Evolutionary conservation across 164 flowering plant species (phyloP).

Genomic region (Litsea cubeba): DNA sequence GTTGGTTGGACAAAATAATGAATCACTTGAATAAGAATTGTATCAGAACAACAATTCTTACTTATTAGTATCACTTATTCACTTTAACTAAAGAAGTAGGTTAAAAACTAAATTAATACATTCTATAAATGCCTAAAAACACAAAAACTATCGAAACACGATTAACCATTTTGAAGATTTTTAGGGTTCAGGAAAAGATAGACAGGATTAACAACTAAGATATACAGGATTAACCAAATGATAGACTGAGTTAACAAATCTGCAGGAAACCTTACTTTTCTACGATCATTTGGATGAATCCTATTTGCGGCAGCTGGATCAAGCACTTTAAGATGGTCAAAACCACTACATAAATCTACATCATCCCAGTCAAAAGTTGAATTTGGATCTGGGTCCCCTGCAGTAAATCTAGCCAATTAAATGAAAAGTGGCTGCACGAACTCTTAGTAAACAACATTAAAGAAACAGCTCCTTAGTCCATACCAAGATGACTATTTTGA

Average conservation of each 20-base stretch:
- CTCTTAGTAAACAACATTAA: neutral
- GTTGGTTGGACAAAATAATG: neutral
- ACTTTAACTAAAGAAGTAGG: neutral
- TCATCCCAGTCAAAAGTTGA: slow-evolving; percentile 19
- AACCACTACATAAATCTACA: slow-evolving; percentile 24
- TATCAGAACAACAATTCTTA: neutral
- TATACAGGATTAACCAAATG: neutral
- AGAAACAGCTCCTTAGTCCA: slow-evolving; percentile 8
- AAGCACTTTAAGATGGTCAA: slow-evolving; percentile 54
- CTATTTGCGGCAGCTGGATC: slow-evolving; percentile 90
- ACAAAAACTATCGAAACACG: neutral
- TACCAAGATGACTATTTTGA: slow-evolving; percentile 33
- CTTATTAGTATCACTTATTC: too few relatives aligned
- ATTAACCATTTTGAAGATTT: neutral
- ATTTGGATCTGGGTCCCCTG: slow-evolving; percentile 32
- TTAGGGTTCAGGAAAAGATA: too few relatives aligned
- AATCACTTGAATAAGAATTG: neutral
- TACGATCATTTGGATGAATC: slow-evolving; percentile 85
- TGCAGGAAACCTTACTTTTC: slow-evolving; percentile 52
- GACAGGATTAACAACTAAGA: neutral
- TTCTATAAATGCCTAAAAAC: neutral
- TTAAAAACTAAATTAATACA: too few relatives aligned
- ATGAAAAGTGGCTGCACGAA: neutral
- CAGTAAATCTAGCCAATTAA: neutral
- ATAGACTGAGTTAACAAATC: neutral